These are phyloP conservation scores for Solanum hybrid DNA, from an alignment of 305 asterid species.

Conservation along the genomic window DNA sequence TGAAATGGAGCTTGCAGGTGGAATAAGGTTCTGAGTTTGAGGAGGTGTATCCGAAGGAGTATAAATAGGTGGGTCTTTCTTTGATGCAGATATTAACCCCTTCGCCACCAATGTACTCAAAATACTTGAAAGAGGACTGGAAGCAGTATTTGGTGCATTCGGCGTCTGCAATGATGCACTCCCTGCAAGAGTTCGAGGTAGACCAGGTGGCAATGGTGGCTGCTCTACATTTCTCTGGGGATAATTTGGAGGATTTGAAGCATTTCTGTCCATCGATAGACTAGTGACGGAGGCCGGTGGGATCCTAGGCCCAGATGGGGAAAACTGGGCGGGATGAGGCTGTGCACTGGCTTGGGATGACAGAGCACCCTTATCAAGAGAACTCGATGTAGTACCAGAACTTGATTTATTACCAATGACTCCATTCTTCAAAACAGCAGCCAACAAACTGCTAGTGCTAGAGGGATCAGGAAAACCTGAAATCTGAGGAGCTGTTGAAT, in stretches of 20 bases:
- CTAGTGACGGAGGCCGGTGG: conserved; percentile 5
- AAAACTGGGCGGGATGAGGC: background rate
- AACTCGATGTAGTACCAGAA: conserved; percentile 5
- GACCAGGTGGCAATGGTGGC: conserved; percentile 21
- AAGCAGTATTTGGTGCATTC: conserved; percentile 28
- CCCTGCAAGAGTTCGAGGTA: conserved; percentile 19
- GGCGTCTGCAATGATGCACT: conserved; percentile 23
- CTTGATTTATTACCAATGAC: conserved; percentile 24
- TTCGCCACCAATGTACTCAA: conserved; percentile 75
- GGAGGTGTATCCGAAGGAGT: conserved; percentile 22
- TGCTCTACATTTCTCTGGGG: conserved; percentile 33
- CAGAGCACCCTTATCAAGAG: conserved; percentile 24
- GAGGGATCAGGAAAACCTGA: conserved; percentile 10
- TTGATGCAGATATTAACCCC: conserved; percentile 77
- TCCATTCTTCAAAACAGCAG: conserved; percentile 51
- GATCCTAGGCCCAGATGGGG: conserved; percentile 4
- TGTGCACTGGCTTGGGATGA: conserved; percentile 19
- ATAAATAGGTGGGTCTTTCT: conserved; percentile 31
- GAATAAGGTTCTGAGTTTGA: conserved; percentile 27
- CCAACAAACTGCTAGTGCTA: conserved; percentile 40
- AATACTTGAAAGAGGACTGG: conserved; percentile 78
- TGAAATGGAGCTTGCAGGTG: conserved; percentile 28
- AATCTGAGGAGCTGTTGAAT: conserved; percentile 4
- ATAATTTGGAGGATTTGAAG: conserved; percentile 5
- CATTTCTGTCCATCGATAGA: conserved; percentile 13